Conservation (phyloP, 2,329 filamentous ascomycete genomes). For the Cryoendolithus antarcticus region DNA sequence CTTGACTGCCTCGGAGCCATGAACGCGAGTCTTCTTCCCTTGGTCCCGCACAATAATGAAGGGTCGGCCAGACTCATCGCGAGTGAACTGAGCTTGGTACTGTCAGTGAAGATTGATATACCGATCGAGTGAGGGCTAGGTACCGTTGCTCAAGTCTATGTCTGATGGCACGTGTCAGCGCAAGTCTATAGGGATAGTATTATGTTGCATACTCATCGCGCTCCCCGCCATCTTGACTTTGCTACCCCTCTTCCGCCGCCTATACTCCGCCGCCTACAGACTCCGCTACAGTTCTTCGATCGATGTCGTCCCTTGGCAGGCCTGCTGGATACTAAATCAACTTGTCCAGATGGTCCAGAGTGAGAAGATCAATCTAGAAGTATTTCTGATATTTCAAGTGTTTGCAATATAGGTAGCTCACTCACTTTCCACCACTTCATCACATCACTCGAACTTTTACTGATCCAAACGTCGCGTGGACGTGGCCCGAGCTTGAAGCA, state of each 20-base stretch:
- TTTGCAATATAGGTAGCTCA: too few species aligned
- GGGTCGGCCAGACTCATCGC: conserved; percentile 92
- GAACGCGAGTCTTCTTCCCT: conserved; percentile 93
- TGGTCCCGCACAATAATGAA: conserved; percentile 99
- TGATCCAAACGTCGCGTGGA: too few species aligned
- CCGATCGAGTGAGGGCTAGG: conserved; percentile 7
- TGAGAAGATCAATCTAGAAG: too few species aligned
- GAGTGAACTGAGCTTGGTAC: conserved; percentile 58
- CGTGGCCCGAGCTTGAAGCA: too few species aligned
- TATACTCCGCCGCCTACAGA: background rate
- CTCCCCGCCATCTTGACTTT: conserved; percentile 32
- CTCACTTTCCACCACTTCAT: too few species aligned
- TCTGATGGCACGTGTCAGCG: conserved; percentile 39
- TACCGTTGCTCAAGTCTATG: conserved; percentile 77
- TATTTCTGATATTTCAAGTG: too few species aligned
- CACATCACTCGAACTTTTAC: too few species aligned
- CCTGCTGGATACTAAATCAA: too few species aligned
- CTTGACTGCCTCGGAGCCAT: conserved; percentile 95
- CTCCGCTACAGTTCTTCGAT: background rate
- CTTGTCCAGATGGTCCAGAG: too few species aligned
- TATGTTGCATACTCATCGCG: conserved; percentile 55
- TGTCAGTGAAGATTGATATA: conserved; percentile 1
- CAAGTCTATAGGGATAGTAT: conserved; percentile 33
- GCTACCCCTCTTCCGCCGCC: background rate
- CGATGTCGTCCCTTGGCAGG: background rate